These are phyloP conservation scores for Copromyces sp. DNA, from an alignment of 495 filamentous ascomycete genomes.

Conservation along the genomic window DNA sequence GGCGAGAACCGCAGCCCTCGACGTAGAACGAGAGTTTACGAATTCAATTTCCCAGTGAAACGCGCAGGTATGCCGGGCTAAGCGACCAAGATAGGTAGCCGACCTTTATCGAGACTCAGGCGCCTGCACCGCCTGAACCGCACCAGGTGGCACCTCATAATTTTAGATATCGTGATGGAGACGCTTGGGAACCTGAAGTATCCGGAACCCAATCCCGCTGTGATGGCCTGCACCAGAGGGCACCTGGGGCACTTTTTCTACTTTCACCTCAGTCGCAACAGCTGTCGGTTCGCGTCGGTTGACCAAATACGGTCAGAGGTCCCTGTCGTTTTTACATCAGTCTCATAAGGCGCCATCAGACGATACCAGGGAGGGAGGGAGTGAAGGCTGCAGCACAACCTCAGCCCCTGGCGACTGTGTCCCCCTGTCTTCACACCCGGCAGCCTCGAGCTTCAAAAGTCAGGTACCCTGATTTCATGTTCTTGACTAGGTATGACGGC, in stretches of 20 bases:
- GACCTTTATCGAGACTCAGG: neutral
- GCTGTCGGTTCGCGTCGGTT: neutral
- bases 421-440: neutral
- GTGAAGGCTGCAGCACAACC: neutral
- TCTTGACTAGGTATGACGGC: neutral
- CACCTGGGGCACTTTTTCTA: neutral
- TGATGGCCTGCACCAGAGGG: neutral
- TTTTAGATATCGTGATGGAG: neutral
- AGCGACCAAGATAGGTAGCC: neutral
- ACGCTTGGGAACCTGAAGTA: neutral
- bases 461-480: neutral
- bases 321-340: neutral
- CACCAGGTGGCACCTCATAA: neutral
- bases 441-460: neutral
- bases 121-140: neutral
- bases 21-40: neutral
- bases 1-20: neutral
- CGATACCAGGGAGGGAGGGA: neutral
- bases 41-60: neutral
- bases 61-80: neutral
- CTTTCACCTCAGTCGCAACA: neutral
- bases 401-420: neutral
- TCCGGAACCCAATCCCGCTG: neutral
- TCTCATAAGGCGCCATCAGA: neutral
- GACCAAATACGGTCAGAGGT: neutral